A percentile compares a stretch with the other conserved stretches of the same genome.
Conservation (phyloP, 768 basidiomycete species). For the Tubosaeta sp. region DNA sequence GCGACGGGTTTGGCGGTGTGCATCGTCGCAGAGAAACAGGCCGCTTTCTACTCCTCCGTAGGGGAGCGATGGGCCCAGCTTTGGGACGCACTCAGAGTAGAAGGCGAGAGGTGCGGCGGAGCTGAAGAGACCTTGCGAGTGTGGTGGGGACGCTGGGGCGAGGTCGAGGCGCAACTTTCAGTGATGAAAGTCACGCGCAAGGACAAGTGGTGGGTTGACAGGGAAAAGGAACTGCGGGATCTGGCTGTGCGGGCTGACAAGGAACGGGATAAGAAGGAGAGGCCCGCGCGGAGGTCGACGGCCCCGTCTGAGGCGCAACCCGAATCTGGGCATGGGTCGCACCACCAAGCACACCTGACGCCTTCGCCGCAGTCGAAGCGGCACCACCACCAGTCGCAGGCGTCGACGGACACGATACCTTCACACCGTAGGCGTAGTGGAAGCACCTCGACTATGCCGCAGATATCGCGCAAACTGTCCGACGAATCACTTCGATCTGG, state of each 20-base stretch:
- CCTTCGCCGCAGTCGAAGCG: slow-evolving; percentile 19
- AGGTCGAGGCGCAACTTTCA: slow-evolving; percentile 51
- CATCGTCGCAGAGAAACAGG: slow-evolving; percentile 54
- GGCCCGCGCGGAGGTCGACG: slow-evolving; percentile 12
- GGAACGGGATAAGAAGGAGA: slow-evolving; percentile 20
- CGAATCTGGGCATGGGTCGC: slow-evolving; percentile 24
- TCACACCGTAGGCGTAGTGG: slow-evolving; percentile 26
- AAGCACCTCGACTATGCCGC: slow-evolving; percentile 18
- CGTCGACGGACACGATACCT: slow-evolving; percentile 23
- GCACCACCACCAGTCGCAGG: slow-evolving; percentile 27
- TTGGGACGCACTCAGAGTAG: slow-evolving; percentile 79
- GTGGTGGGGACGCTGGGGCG: slow-evolving; percentile 66
- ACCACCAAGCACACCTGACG: slow-evolving; percentile 24
- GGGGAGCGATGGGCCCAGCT: slow-evolving; percentile 68
- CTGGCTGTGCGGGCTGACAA: slow-evolving; percentile 9
- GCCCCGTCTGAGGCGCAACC: slow-evolving; percentile 11
- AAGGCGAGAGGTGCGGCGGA: slow-evolving; percentile 64
- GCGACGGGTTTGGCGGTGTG: slow-evolving; percentile 53
- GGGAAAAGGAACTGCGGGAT: slow-evolving; percentile 25
- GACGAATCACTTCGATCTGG: slow-evolving; percentile 40
- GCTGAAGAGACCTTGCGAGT: slow-evolving; percentile 66
- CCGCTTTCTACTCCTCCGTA: slow-evolving; percentile 55
- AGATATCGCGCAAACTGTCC: slow-evolving; percentile 30
- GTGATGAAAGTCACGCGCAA: slow-evolving; percentile 35
- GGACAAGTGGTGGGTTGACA: slow-evolving; percentile 34